Conservation (phyloP, 805 yeast genomes). For the Candida xyloterini region DNA sequence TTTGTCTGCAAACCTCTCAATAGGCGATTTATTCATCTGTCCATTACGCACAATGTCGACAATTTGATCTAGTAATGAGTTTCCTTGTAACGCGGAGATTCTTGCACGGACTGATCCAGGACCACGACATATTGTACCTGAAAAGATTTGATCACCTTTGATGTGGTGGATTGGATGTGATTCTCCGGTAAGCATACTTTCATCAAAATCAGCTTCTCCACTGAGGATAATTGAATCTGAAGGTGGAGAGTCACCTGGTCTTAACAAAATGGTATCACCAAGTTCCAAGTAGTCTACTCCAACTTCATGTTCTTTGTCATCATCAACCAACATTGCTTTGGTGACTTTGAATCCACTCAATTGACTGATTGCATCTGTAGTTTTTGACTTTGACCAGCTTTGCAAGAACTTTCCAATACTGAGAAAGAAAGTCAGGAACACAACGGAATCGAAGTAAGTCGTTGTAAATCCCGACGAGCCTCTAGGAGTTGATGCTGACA, state of each 20-base stretch:
- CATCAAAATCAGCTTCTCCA: conserved; percentile 52
- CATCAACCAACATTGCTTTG: conserved; percentile 43
- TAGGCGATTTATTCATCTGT: conserved; percentile 68
- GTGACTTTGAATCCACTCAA: conserved; percentile 51
- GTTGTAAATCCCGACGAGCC: conserved; percentile 47
- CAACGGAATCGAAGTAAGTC: conserved; percentile 76
- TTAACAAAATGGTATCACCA: conserved; percentile 47
- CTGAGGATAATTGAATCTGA: conserved; percentile 51
- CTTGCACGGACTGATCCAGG: conserved; percentile 50
- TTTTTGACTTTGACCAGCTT: conserved; percentile 60
- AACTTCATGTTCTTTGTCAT: conserved; percentile 23
- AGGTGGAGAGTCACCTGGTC: conserved; percentile 60
- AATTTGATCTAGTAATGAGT: conserved; percentile 67
- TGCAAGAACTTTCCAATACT: conserved; percentile 70
- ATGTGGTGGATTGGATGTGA: conserved; percentile 54
- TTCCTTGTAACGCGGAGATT: conserved; percentile 57
- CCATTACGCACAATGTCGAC: conserved; percentile 70
- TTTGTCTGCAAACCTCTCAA: conserved; percentile 65
- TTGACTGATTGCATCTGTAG: conserved; percentile 60
- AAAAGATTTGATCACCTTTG: conserved; percentile 64
- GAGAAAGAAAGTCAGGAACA: conserved; percentile 68
- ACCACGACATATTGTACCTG: conserved; percentile 71
- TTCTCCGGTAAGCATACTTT: conserved; percentile 62
- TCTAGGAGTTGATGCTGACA: conserved; percentile 37
- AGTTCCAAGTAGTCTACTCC: conserved; percentile 46